Evolutionary conservation across 345 rosid species (phyloP), one percentile per base, ranked within the genome.

Genomic region (Salix caprea): DNA sequence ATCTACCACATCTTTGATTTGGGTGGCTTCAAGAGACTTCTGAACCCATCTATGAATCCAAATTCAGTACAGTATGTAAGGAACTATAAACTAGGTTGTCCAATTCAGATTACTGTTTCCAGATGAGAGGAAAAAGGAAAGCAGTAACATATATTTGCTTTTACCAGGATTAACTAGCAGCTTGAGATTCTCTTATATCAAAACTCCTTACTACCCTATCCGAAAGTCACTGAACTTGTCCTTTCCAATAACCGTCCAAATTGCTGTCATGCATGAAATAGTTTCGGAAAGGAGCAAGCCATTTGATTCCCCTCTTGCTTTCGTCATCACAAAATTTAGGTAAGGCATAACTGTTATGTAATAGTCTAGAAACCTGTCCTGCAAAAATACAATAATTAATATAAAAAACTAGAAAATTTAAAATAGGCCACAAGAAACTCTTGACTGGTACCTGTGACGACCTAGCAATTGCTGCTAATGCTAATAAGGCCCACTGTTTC

Each of bases 301-400:
- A 7, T 74, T 42, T 1, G 16, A 36, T 52, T 75, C 69, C 34
- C 70, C 79, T 37, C 30, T 67, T 16, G 79, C 85, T 65, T 71
- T 71, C 37, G 26, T 46, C 82, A 74, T 69, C 36, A 82, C 66
- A 36, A 77, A 77, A 68, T 82, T 71, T 67, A 82, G 64, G 79
- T 74, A 71, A 78, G 79, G 79, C 79, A 82, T 78, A 54, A 82
- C 85, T 42, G 77, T 71, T 69, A 52, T 79, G 67, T 82, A 82
- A 69, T 82, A 69, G 48, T 82, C 70, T 78, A 58, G 82, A 60
- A 82, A 54, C 23, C 14, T 69, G 16, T 40, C 58, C 76, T 74
- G 48, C 15, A 44, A 44, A 44, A 44, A 10, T 44, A 40, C 76
- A 64, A 8, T 1, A 23, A 4, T 8, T 62, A 50, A 50, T 6